These are phyloP conservation scores for Lathyrus aphaca DNA, from an alignment of 306 rosid genomes.

Conservation along the genomic window DNA sequence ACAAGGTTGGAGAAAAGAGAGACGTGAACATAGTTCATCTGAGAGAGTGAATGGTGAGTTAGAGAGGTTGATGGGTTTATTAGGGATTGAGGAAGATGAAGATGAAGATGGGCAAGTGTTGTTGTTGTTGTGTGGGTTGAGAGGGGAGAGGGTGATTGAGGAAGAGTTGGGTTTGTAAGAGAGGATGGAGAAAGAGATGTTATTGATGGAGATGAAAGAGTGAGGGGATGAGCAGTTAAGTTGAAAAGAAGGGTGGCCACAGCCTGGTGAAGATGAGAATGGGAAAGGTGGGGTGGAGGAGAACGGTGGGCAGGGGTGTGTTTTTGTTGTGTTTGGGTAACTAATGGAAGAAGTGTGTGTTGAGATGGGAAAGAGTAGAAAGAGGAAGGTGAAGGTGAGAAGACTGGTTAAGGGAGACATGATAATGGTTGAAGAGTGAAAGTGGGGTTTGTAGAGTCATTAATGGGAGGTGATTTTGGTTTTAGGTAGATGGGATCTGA, in stretches of 20 bases:
- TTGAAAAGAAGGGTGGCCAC: conserved; percentile 94
- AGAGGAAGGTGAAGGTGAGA: conserved; percentile 29
- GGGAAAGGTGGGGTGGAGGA: conserved; percentile 60
- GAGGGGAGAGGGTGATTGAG: conserved; percentile 63
- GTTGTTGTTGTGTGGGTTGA: neutral
- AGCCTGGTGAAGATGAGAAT: conserved; percentile 69
- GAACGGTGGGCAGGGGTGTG: conserved; percentile 65
- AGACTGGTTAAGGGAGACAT: conserved; percentile 16
- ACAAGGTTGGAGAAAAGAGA: conserved; percentile 66
- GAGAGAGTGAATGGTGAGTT: conserved; percentile 67
- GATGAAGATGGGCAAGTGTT: conserved; percentile 47
- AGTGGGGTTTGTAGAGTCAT: conserved; percentile 13
- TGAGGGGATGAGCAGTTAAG: conserved; percentile 56
- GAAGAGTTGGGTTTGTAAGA: conserved; percentile 60
- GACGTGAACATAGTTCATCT: conserved; percentile 65
- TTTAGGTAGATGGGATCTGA: conserved; percentile 44
- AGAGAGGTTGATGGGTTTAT: conserved; percentile 58
- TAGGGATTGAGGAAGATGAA: conserved; percentile 48
- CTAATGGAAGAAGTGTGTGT: conserved; percentile 39
- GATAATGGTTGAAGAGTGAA: conserved; percentile 18
- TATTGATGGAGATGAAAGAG: conserved; percentile 66
- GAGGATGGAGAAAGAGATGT: conserved; percentile 65
- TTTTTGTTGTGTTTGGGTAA: neutral
- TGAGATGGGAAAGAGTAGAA: neutral
- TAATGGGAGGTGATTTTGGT: neutral